Conservation (phyloP, 2,329 filamentous ascomycete genomes). For the Macrophomina phaseolina region DNA sequence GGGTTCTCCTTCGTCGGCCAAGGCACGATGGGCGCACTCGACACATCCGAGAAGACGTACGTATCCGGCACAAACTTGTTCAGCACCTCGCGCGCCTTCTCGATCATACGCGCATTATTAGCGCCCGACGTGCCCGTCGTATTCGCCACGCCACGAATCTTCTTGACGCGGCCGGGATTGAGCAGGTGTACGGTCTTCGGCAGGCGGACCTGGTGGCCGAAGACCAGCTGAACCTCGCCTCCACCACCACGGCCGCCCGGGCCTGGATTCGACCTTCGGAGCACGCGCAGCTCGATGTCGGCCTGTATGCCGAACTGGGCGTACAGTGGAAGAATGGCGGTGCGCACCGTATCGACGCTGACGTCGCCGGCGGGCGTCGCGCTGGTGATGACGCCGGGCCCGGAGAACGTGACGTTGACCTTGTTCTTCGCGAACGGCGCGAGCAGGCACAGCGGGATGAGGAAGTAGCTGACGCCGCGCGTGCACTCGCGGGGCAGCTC, state of each 20-base stretch:
- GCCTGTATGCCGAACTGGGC: conserved; percentile 88
- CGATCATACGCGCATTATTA: conserved; percentile 95
- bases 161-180: conserved; percentile 82
- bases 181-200: conserved; percentile 93
- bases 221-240: conserved; percentile 90
- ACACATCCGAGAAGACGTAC: conserved; percentile 78
- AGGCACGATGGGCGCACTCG: conserved; percentile 64
- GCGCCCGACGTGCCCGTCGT: conserved; percentile 88
- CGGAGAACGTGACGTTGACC: conserved; percentile 87
- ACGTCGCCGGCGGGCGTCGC: conserved; percentile 84
- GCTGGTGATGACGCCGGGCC: conserved; percentile 89
- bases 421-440: conserved; percentile 92
- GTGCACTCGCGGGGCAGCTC: conserved; percentile 76
- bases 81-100: conserved; percentile 82
- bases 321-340: conserved; percentile 88
- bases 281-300: conserved; percentile 81
- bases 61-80: conserved; percentile 88
- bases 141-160: conserved; percentile 91
- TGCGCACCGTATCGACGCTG: conserved; percentile 90
- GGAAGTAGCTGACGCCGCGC: conserved; percentile 87
- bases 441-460: conserved; percentile 85
- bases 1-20: conserved; percentile 72
- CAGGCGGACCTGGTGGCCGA: conserved; percentile 89
- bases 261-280: conserved; percentile 76
- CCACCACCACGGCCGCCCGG: conserved; percentile 78